Evolutionary conservation across 2,329 filamentous ascomycete species (phyloP), one percentile per base, ranked within the genome.

Genomic region (Fonsecaea erecta): DNA sequence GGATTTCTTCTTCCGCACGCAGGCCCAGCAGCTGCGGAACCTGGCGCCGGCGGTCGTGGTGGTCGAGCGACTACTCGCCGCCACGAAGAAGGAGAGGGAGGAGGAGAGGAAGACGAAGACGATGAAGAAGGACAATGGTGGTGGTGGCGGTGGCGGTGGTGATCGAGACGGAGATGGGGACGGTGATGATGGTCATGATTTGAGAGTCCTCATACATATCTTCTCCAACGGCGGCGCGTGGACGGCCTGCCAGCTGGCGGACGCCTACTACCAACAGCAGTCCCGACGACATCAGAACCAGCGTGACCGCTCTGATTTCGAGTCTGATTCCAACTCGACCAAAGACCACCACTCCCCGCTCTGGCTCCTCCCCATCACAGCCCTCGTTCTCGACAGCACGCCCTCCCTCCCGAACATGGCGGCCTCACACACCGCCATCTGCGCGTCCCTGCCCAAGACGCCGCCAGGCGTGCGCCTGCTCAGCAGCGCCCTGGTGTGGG

Each of bases 171-270:
- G n/a, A n/a, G n/a, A n/a, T n/a, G n/a, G n/a, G n/a, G n/a, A n/a
- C n/a, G n/a, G n/a, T n/a, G n/a, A n/a, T n/a, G n/a, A n/a, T n/a
- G n/a, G n/a, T n/a, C n/a, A n/a, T n/a, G n/a, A n/a, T n/a, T 53
- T 76, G 11, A 74, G 75, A 34, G 74, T 85, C 16, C 75, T 85
- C 2, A 71, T 83, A 12, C 84, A 85, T 68, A 65, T 79, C 35
- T 85, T 85, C 70, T 85, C 83, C 43, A 85, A 86, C 68, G 83
- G 83, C 60, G 84, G 84, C 53, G 76, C 79, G 26, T 77, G 77
- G 59, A 78, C 79, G 34, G 77, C 82, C 18, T 73, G 73, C 34
- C 74, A 76, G 40, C 70, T 83, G 18, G 79, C 79, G 60, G 67
- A 73, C 30, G 70, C 75, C 12, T 81, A 69, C 51, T 56, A 48